Conservation (phyloP, 805 yeast genomes). For the Candida broadrunensis region DNA sequence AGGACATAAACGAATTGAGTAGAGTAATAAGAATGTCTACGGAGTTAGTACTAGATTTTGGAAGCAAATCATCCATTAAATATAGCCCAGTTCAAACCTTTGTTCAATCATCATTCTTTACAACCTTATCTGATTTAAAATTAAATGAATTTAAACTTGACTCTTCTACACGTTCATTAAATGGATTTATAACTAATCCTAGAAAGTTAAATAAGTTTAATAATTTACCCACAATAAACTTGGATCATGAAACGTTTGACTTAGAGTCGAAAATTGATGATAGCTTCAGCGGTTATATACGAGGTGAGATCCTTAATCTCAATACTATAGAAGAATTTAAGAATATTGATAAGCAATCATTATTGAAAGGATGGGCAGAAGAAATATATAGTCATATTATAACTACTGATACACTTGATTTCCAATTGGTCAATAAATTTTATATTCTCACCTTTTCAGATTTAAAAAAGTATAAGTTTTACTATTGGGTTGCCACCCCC, state of each 20-base stretch:
- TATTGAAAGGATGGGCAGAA: constrained; percentile 44
- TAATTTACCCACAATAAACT: constrained; percentile 29
- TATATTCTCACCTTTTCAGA: constrained; percentile 71
- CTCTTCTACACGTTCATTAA: constrained; percentile 39
- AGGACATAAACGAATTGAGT: too few relatives aligned
- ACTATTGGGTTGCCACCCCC: constrained; percentile 89
- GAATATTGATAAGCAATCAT: constrained; percentile 55
- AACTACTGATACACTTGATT: constrained; percentile 25
- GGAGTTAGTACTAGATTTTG: too few relatives aligned
- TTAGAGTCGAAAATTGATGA: constrained; percentile 2
- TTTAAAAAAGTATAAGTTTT: constrained; percentile 81
- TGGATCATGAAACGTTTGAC: constrained; percentile 32
- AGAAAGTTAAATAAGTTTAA: constrained; percentile 31
- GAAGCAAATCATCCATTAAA: constrained; percentile 13
- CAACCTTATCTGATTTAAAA: constrained; percentile 67
- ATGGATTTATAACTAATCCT: constrained; percentile 42
- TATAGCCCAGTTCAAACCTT: constrained; percentile 63
- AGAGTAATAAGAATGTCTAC: too few relatives aligned
- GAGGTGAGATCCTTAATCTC: constrained; percentile 50
- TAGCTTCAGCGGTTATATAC: constrained; percentile 13
- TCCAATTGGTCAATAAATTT: constrained; percentile 33
- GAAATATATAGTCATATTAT: constrained; percentile 18
- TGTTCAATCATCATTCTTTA: constrained; percentile 85
- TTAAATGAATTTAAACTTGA: constrained; percentile 70
- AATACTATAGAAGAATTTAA: constrained; percentile 90